These are phyloP conservation scores for Cryphonectria nitschkei DNA, from an alignment of 2,329 filamentous ascomycete genomes.

Conservation along the genomic window DNA sequence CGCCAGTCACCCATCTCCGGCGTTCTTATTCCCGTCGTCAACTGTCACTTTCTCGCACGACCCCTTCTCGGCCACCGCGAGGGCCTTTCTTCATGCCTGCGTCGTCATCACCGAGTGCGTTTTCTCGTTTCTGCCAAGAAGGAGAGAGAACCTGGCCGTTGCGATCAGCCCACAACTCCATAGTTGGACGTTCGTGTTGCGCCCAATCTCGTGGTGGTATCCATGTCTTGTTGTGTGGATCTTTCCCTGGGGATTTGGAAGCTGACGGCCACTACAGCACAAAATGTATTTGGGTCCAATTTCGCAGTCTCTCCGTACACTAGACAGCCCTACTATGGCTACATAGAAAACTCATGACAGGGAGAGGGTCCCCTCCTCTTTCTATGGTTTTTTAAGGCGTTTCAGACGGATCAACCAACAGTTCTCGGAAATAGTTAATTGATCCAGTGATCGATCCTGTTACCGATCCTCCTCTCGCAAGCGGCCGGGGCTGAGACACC, in stretches of 20 bases:
- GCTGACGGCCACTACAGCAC: neutral
- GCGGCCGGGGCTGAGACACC: neutral
- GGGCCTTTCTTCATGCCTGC: neutral
- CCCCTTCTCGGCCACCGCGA: neutral
- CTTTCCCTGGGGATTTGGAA: neutral
- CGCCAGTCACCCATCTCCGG: neutral
- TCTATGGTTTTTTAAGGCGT: neutral
- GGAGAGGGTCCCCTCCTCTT: neutral
- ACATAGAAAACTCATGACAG: neutral
- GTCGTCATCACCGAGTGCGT: neutral
- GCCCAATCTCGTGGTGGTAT: neutral
- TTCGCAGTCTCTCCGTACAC: neutral
- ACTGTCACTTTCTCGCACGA: neutral
- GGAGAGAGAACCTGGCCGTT: neutral
- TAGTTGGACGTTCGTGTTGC: neutral
- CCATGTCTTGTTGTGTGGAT: neutral
- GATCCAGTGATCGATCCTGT: slow-evolving; percentile 4
- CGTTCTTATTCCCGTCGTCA: neutral
- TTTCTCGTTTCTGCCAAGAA: neutral
- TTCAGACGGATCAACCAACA: neutral
- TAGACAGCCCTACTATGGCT: neutral
- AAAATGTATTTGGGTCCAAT: neutral
- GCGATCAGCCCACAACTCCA: neutral
- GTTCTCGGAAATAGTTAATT: neutral
- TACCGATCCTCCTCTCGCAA: neutral